A percentile compares a stretch with the other conserved stretches of the same genome.
phyloP scores from a whole-genome alignment of 176 grass and related monocot genomes.

The Saccharum spontaneum region DNA sequence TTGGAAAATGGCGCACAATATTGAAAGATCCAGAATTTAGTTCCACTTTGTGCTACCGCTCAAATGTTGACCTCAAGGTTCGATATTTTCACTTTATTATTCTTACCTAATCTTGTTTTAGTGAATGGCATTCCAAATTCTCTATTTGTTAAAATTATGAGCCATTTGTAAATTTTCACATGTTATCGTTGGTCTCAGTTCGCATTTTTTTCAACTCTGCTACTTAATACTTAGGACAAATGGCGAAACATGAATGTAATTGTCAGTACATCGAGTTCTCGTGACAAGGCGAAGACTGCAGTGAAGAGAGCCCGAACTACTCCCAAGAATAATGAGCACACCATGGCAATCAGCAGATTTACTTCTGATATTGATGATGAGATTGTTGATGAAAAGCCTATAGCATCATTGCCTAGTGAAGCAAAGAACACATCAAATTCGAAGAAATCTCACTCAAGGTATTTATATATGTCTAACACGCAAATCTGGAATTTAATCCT shows the following conservation, averaged over 20 bases:
- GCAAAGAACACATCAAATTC: slow-evolving; percentile 36
- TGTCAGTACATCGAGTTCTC: slow-evolving; percentile 45
- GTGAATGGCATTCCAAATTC: background rate
- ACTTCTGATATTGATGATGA: slow-evolving; percentile 43
- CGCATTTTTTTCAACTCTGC: slow-evolving; percentile 10
- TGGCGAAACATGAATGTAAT: slow-evolving; percentile 77
- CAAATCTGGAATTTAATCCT: slow-evolving; percentile 3
- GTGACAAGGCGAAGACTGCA: slow-evolving; percentile 45
- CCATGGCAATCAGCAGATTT: slow-evolving; percentile 31
- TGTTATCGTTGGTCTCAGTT: slow-evolving; percentile 7
- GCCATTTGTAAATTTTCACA: slow-evolving; percentile 1
- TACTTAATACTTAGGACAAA: slow-evolving; percentile 68
- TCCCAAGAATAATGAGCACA: slow-evolving; percentile 40
- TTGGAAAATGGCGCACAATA: slow-evolving; percentile 80
- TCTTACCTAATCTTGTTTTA: slow-evolving; percentile 13
- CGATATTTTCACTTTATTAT: background rate
- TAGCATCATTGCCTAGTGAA: slow-evolving; percentile 46
- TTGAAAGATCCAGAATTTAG: slow-evolving; percentile 73
- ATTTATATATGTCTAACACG: background rate
- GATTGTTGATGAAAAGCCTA: slow-evolving; percentile 48
- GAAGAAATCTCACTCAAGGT: slow-evolving; percentile 49
- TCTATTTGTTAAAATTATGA: slow-evolving; percentile 5
- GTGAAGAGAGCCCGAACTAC: slow-evolving; percentile 41
- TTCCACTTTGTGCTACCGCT: slow-evolving; percentile 48
- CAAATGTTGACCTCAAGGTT: slow-evolving; percentile 93